Base-by-base conservation (phyloP, 1,284 basidiomycete genomes). In the Schizopora paradoxa region DNA sequence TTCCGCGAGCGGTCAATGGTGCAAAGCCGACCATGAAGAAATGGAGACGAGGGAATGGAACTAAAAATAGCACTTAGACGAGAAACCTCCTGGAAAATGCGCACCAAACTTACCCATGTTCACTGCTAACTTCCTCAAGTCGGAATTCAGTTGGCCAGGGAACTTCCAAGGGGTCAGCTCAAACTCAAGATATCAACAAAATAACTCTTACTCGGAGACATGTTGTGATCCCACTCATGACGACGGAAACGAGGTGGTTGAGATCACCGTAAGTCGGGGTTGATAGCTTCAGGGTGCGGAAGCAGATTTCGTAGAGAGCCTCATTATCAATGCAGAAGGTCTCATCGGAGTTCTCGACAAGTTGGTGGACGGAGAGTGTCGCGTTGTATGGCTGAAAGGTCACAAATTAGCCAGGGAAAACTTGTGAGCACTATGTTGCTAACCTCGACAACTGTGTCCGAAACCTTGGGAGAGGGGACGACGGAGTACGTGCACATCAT, bases 21-120 rank as follows among this genome's bases (percentile, higher is more conserved):
- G 95, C 94, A 58, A 91, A 97, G 55, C 94, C 94, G 57, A 92
- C 92, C 85, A 96, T 91, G 81, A 98, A 97, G 82, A 98, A 98
- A 71, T 98, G 95, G 35, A 98, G 86, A 85, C 94, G 91, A 51
- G 92, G 92, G 90, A 96, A 95, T 37, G 93, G 92, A 67, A 94
- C 86, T 89, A 42, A 44, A 21, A 5, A 41, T 36, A 19, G 27
- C 14, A 38, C 49, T 56, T 27, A 56, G 36, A 10, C 8, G 40
- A 21, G 4, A 38, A 45, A 10, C 38, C 37, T 5, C 13, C 41
- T 10, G 44, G 23, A 21, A 29, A 6, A 37, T 32, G 2, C 41
- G 29, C 11, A 33, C n/a, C n/a, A 5, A 14, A 71, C 79, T 34
- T 62, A 87, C 86, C 91, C 92, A 98, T 93, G 85, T 98, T 98